Evolutionary conservation across 2,329 filamentous ascomycete genomes (phyloP).

Genomic region (Corinectria fuckeliana): DNA sequence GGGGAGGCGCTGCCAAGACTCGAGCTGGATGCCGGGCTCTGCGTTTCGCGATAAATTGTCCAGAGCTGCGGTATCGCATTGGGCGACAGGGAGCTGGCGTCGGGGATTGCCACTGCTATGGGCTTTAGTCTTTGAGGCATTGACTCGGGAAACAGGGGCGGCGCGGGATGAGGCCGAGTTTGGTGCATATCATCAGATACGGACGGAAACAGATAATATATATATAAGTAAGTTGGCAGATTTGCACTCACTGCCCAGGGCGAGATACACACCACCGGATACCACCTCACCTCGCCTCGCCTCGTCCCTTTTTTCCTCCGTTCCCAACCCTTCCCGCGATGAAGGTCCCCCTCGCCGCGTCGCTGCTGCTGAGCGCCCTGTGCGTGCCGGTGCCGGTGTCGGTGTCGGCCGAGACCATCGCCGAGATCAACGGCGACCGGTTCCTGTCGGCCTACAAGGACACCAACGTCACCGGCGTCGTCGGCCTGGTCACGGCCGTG

Average conservation of each 20-base stretch:
- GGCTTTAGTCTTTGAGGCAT: neutral
- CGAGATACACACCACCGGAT: neutral
- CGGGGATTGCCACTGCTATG: conserved; percentile 14
- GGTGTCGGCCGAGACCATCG: conserved; percentile 55
- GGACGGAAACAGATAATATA: neutral
- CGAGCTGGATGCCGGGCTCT: neutral
- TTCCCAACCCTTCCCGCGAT: conserved; percentile 30
- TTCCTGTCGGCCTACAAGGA: conserved; percentile 68
- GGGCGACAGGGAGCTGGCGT: neutral
- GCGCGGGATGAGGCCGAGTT: neutral
- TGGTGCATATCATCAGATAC: neutral
- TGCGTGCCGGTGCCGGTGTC: conserved; percentile 36
- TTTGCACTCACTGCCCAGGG: neutral
- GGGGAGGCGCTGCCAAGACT: neutral
- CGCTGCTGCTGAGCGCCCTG: conserved; percentile 32
- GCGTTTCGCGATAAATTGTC: neutral
- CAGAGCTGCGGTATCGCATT: conserved; percentile 12
- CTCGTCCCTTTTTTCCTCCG: neutral
- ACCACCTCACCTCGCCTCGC: neutral
- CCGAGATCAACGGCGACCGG: conserved; percentile 69
- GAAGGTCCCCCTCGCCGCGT: conserved; percentile 41
- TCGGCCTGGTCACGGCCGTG: conserved; percentile 70
- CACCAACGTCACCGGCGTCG: conserved; percentile 62
- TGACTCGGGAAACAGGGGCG: neutral
- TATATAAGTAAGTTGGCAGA: too few species aligned